These are phyloP conservation scores for Balamuthia mandrillaris DNA, from an alignment of 208 protist species.

Conservation along the genomic window DNA sequence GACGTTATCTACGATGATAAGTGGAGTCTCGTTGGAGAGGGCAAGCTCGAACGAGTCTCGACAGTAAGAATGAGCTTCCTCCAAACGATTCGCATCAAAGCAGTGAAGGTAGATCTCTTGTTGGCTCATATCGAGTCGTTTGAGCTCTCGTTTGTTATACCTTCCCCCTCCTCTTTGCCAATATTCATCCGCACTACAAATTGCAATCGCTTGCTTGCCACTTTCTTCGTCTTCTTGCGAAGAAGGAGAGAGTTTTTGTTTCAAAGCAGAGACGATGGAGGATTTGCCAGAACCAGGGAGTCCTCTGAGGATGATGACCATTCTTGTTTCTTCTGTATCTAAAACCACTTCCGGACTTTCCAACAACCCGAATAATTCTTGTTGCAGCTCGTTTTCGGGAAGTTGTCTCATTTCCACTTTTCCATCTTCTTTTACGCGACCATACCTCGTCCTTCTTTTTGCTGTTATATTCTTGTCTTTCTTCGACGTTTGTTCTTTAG, in stretches of 20 bases:
- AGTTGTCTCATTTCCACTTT: no score
- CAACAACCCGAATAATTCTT: no score
- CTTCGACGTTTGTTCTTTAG: no score
- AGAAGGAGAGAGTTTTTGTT: no score
- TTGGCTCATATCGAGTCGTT: not conserved
- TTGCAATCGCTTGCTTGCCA: no score
- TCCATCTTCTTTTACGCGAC: not conserved
- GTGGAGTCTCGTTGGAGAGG: not conserved
- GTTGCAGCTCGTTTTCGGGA: no score
- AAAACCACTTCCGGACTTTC: no score
- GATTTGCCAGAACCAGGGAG: constrained; percentile 16
- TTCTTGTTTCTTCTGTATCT: not conserved
- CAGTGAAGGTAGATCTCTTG: not conserved
- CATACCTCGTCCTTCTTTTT: no score
- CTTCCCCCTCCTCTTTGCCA: not conserved
- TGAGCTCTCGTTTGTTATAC: not conserved
- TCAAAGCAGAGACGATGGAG: not conserved
- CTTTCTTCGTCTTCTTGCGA: no score
- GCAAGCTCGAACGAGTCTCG: not conserved
- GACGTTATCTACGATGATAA: constrained; percentile 9
- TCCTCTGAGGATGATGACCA: not conserved
- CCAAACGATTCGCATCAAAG: not conserved
- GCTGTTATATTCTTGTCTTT: no score
- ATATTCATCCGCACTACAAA: constrained; percentile 22
- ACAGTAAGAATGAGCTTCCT: constrained; percentile 23